Evolutionary conservation across 345 rosid species (phyloP).

Genomic region (Pistacia atlantica): DNA sequence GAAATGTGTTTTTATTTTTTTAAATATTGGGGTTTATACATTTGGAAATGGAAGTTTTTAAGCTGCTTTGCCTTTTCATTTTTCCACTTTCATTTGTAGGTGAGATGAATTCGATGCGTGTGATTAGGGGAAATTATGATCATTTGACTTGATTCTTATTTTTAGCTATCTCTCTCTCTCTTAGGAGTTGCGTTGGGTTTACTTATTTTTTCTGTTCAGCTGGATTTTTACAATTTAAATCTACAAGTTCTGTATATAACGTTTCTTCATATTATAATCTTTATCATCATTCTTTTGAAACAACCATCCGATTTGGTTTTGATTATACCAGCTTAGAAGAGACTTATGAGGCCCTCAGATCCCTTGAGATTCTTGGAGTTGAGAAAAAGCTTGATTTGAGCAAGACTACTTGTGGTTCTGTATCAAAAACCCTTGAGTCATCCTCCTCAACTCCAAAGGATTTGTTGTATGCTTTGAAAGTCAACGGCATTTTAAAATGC

Average conservation of each 20-base stretch:
- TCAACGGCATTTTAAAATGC: conserved; percentile 66
- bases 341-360: conserved; percentile 75
- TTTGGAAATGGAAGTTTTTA: neutral
- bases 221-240: neutral
- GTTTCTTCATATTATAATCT: neutral
- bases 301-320: conserved; percentile 3
- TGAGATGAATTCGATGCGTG: neutral
- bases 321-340: conserved; percentile 62
- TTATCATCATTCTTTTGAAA: neutral
- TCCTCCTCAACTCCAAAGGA: conserved; percentile 66
- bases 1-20: neutral
- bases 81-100: neutral
- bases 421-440: conserved; percentile 50
- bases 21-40: neutral
- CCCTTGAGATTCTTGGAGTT: conserved; percentile 76
- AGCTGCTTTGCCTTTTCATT: neutral
- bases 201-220: neutral
- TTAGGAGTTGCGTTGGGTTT: neutral
- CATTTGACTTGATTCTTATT: neutral
- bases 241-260: neutral
- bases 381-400: conserved; percentile 54
- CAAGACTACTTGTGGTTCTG: conserved; percentile 49
- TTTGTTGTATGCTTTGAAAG: conserved; percentile 66
- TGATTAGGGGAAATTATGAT: neutral
- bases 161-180: neutral